Conservation (phyloP, 2,329 filamentous ascomycete genomes). For the Cytospora mali region DNA sequence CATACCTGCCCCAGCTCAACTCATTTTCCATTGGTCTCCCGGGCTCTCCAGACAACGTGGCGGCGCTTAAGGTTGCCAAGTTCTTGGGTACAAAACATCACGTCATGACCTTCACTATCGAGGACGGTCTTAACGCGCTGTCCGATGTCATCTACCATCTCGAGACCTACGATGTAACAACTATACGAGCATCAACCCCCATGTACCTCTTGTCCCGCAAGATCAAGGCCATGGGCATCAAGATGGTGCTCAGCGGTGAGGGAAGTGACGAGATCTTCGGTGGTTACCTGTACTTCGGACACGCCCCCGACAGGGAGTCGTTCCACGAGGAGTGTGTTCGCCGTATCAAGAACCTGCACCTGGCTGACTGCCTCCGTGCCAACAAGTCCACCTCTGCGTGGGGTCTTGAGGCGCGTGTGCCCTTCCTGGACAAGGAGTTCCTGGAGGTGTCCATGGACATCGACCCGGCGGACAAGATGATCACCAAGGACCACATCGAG, state of each 20-base stretch:
- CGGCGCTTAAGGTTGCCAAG: slow-evolving; percentile 89
- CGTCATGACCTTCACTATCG: slow-evolving; percentile 96
- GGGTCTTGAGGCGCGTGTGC: slow-evolving; percentile 96
- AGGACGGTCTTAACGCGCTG: slow-evolving; percentile 94
- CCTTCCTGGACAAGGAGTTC: slow-evolving; percentile 98
- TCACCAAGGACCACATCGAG: slow-evolving; percentile 84
- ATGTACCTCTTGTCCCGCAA: slow-evolving; percentile 98
- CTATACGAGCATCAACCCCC: slow-evolving; percentile 94
- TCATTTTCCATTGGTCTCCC: slow-evolving; percentile 98
- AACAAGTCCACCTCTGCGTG: slow-evolving; percentile 99
- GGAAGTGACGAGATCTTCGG: slow-evolving; percentile 98
- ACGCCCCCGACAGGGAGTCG: slow-evolving; percentile 84
- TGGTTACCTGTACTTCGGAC: slow-evolving; percentile 98
- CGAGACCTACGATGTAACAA: slow-evolving; percentile 97
- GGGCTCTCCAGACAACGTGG: slow-evolving; percentile 87
- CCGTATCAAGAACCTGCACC: slow-evolving; percentile 93
- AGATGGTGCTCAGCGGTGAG: slow-evolving; percentile 98
- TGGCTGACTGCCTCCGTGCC: slow-evolving; percentile 93
- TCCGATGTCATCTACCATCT: slow-evolving; percentile 98
- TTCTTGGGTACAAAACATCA: slow-evolving; percentile 98
- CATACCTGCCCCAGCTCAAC: slow-evolving; percentile 92
- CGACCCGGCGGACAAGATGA: slow-evolving; percentile 94
- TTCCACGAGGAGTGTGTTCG: slow-evolving; percentile 96
- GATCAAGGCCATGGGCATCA: slow-evolving; percentile 99
- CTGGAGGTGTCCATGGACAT: slow-evolving; percentile 91